Evolutionary conservation across 169 alveolate species (phyloP).

Genomic region (Cryptosporidium canis): DNA sequence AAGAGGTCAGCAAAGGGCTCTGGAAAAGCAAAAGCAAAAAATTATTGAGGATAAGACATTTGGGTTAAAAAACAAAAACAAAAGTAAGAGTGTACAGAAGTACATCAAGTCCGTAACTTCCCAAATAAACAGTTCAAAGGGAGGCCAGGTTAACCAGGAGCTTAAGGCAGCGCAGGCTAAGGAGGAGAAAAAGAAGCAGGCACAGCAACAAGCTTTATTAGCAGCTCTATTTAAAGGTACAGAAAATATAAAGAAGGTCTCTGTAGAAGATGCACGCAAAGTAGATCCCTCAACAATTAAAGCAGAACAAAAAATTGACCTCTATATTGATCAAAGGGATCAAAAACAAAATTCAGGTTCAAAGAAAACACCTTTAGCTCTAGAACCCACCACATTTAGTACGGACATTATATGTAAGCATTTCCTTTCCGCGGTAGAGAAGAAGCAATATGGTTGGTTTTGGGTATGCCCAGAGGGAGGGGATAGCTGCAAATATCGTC

Average conservation of each 20-base stretch:
- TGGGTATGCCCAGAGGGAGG: conserved; percentile 99
- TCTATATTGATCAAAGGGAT: conserved; percentile 94
- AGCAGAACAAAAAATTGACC: conserved; percentile 90
- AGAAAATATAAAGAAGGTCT: conserved; percentile 84
- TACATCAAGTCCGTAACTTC: conserved; percentile 76
- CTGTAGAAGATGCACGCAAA: conserved; percentile 77
- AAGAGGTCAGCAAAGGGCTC: conserved; percentile 90
- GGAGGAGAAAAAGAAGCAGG: conserved; percentile 92
- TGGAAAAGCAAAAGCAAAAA: conserved; percentile 95
- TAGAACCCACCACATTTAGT: conserved; percentile 75
- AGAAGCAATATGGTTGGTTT: conserved; percentile 95
- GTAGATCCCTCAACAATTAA: conserved; percentile 85
- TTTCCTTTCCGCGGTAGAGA: conserved; percentile 96
- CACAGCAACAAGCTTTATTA: conserved; percentile 92
- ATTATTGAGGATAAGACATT: conserved; percentile 98
- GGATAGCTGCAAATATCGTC: conserved; percentile 96
- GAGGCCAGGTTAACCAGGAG: conserved; percentile 74
- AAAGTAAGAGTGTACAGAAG: conserved; percentile 95
- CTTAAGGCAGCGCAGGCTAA: conserved; percentile 84
- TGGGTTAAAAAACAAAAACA: conserved; percentile 98
- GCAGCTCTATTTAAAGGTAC: conserved; percentile 90
- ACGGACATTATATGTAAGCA: conserved; percentile 94
- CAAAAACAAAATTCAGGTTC: conserved; percentile 74
- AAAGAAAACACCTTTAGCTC: conserved; percentile 44
- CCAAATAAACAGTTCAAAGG: conserved; percentile 55